Evolutionary conservation across 257 asterid species (phyloP), one percentile per base, ranked within the genome.

Genomic region (Primulina eburnea): DNA sequence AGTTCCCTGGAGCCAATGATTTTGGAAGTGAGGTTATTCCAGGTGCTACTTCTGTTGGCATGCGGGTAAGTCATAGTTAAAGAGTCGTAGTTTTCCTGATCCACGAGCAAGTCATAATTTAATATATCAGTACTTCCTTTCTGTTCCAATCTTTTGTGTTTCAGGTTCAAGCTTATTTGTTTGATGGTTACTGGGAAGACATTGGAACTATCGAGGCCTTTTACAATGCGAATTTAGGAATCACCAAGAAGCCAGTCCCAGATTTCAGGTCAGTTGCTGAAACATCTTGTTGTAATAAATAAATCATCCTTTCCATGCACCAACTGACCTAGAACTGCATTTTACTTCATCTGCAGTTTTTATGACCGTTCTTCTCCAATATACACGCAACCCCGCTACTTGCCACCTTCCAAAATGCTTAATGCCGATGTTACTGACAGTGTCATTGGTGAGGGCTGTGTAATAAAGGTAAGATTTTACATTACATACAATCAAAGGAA

Each of bases 1-100:
- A 63, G 28, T 86, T 86, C 77, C 87, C 87, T 1, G 87, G 72
- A 65, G 87, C 91, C 77, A 86, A 86, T 67, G 90, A 85, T 83
- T 85, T 83, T 20, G 90, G 90, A 70, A 86, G 89, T 67, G 91
- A 83, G 73, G 89, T 86, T 67, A 86, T 86, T 78, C 92, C 89
- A 16, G 92, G 92, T 50, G 92, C 92, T 70, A 86, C 92, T 72
- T 78, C 89, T 56, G 63, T 76, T 76, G 92, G 89, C 18, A 3
- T 84, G 82, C 80, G 85, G 85, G 89, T 86, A 82, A 79, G 88
- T 69, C 75, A 20, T 66, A 12, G 62, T 43, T 73, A 20, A 61
- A 33, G 37, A 38, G 1, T 47, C 55, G 59, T 18, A 34, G 32
- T n/a, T 18, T 34, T 11, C 6, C 33, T 28, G 68, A 28, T 65